Base-by-base conservation (phyloP, 768 basidiomycete species). In the Scleroderma citrinum region DNA sequence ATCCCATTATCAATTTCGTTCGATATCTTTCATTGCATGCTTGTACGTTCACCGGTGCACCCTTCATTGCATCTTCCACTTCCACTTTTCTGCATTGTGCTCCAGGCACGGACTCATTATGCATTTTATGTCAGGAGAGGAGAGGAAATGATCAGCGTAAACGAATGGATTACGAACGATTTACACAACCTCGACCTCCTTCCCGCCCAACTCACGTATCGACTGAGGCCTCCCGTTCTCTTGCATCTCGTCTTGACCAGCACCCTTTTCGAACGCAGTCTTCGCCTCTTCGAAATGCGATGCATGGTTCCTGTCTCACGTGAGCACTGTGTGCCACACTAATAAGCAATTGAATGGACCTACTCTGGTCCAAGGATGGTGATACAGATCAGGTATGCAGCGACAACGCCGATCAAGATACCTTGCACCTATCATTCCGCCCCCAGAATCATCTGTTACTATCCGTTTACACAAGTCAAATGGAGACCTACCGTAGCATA, bases 251-350 rank as follows among this genome's bases (percentile, higher is more conserved):
- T 73, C 70, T 21, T 64, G 73, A 21, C 78, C 78, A 0, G 63
- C 87, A 48, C 88, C 88, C 52, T 83, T 76, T 60, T 93, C 86
- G 66, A 86, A 87, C 1, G 89, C 92, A 2, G 82, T 65, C 65
- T 83, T 85, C 59, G 82, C 76, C 51, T 85, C 77, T 71, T 97
- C 93, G 60, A 95, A 97, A 67, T 87, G 88, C 11, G 80, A 72
- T 8, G 83, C 80, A 56, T 87, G 86, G 51, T 86, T 82, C 62
- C 82, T 83, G 49, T n/a, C 20, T 10, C 23, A 19, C n/a, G 17
- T 19, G 11, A 19, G 35, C 23, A 21, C 16, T 20, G 19, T 23
- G 32, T 44, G 31, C 14, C 30, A 31, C 7, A 19, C 8, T n/a
- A n/a, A 17, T 13, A 19, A 43, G 19, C 16, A 30, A 42, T 3